These are phyloP conservation scores for Chalaropsis ovoidea DNA, from an alignment of 2,329 filamentous ascomycete genomes.

Conservation along the genomic window DNA sequence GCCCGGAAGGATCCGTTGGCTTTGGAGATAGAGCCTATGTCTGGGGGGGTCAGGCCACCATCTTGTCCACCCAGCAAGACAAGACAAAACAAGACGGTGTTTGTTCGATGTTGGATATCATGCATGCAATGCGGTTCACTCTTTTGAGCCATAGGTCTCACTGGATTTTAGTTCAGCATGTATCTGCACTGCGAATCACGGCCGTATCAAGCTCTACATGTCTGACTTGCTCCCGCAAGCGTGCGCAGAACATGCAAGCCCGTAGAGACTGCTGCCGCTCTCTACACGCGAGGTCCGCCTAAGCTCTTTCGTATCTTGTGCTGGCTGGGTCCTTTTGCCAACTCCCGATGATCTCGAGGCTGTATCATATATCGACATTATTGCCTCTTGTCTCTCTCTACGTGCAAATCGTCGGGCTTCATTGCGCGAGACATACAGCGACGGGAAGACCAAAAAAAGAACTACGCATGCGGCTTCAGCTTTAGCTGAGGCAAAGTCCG, in stretches of 20 bases:
- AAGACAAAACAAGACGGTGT: not conserved
- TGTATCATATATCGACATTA: not conserved
- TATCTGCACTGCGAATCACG: not conserved
- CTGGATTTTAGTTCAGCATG: not conserved
- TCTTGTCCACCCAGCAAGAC: not conserved
- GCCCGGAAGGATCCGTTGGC: not conserved
- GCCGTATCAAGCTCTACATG: not conserved
- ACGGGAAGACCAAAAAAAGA: not conserved
- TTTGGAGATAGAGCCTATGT: constrained; percentile 1
- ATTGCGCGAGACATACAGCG: not conserved
- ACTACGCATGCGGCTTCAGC: not conserved
- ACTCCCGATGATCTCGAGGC: not conserved
- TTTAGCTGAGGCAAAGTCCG: constrained; percentile 9
- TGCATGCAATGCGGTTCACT: not conserved
- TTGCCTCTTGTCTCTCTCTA: not conserved
- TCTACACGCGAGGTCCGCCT: not conserved
- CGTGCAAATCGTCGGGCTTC: not conserved
- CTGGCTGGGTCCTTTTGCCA: not conserved
- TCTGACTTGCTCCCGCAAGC: constrained; percentile 4
- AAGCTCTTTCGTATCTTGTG: not conserved
- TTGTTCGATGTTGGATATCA: not conserved
- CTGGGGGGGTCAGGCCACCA: not conserved
- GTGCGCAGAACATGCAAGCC: not conserved
- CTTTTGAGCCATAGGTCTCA: not conserved
- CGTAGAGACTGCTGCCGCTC: not conserved